phyloP scores from a whole-genome alignment of 83 land plant species.

The Picea mariana region DNA sequence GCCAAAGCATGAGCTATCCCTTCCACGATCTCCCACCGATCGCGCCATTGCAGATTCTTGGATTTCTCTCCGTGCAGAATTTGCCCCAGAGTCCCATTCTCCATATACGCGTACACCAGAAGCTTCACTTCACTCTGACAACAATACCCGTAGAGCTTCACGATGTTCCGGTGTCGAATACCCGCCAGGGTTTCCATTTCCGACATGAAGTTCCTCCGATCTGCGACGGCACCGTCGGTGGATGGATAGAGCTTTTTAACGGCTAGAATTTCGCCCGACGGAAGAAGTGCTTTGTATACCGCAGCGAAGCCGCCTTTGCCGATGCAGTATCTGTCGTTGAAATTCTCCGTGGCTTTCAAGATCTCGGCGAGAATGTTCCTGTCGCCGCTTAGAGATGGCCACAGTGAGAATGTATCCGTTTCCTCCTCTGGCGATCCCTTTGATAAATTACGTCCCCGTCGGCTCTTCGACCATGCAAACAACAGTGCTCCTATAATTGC shows the following conservation, averaged over 20 bases:
- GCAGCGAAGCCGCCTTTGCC: constrained; percentile 56
- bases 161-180: constrained; percentile 58
- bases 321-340: constrained; percentile 42
- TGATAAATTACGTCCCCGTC: too few relatives aligned
- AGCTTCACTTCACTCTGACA: constrained; percentile 21
- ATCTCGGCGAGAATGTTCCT: constrained; percentile 40
- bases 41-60: constrained; percentile 35
- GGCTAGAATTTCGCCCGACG: constrained; percentile 43
- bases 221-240: constrained; percentile 15
- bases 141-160: constrained; percentile 56
- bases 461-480: too few relatives aligned
- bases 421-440: too few relatives aligned
- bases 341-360: constrained; percentile 41
- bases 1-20: constrained; percentile 61
- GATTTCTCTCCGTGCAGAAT: constrained; percentile 26
- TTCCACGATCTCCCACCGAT: constrained; percentile 33
- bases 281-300: constrained; percentile 44
- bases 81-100: constrained; percentile 41
- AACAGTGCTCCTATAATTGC: too few relatives aligned
- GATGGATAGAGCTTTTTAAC: constrained; percentile 46
- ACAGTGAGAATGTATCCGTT: too few relatives aligned
- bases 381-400: too few relatives aligned
- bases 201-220: constrained; percentile 33
- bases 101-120: constrained; percentile 55
- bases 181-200: constrained; percentile 45